Conservation (phyloP, 2,329 filamentous ascomycete species). For the Fusarium lyarnte region DNA sequence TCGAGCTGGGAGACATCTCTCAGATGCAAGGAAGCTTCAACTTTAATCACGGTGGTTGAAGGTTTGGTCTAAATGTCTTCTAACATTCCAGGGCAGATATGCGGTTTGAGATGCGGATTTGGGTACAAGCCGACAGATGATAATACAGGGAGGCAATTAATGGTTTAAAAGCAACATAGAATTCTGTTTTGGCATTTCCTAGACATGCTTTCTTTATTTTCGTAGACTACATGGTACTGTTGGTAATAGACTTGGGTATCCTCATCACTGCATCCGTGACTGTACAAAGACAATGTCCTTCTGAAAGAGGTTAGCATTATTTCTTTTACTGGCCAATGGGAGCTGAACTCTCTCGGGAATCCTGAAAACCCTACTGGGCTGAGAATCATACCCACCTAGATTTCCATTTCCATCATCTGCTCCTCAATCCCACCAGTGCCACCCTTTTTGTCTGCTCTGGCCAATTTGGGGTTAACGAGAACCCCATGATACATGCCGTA, state of each 20-base stretch:
- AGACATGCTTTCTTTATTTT: not conserved
- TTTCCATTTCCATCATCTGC: not conserved
- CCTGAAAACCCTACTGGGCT: rapidly evolving
- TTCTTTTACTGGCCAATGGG: rapidly evolving
- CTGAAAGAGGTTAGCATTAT: not conserved
- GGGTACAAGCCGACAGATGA: not conserved
- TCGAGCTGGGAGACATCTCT: not conserved
- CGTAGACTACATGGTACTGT: not conserved
- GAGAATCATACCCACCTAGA: not conserved
- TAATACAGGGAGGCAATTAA: too few species aligned
- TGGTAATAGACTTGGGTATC: too few species aligned
- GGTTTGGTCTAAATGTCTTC: too few species aligned
- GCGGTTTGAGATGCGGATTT: not conserved
- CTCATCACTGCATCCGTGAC: not conserved
- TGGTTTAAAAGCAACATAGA: not conserved
- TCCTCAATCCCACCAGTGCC: not conserved
- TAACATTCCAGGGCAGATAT: not conserved
- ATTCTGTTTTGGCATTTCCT: not conserved
- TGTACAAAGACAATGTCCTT: not conserved
- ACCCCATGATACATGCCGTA: not conserved
- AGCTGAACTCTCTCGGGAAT: not conserved
- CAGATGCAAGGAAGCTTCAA: not conserved
- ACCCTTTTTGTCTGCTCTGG: not conserved
- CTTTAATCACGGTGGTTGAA: not conserved
- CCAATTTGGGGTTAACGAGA: not conserved